Base-by-base conservation (phyloP, 179 eudicot species). In the Pouteria campechiana region DNA sequence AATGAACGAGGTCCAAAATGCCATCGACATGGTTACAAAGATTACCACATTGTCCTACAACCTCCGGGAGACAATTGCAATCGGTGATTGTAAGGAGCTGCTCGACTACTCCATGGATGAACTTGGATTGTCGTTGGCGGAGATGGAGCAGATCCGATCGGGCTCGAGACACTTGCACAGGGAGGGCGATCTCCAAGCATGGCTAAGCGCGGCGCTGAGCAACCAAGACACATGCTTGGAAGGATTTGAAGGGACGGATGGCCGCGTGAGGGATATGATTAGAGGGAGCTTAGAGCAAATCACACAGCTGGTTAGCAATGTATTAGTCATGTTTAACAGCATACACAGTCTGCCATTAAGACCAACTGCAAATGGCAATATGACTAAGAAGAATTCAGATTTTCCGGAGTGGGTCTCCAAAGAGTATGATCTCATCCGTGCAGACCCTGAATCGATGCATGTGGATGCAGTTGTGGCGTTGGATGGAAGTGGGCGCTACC, bases 141-240 rank as follows among this genome's bases (percentile, higher is more conserved):
- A 79, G 46, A 86, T 86, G 94, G 70, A 73, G 46, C 52, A 32
- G 11, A 46, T 76, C 21, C 65, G 76, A 17, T 54, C 52, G 2
- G 65, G 74, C 15, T 40, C 39, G n/a, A 46, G 30, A 11, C 31
- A 35, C 54, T 14, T 18, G 2, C 55, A 32, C 36, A 57, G 31
- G n/a, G 48, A 46, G 55, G 86, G 57, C 23, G 52, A 85, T 74
- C 61, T 90, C 4, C 65, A 75, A 18, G 82, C 96, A 10, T 90
- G 98, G 98, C 58, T 89, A 3, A 89, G 97, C 48, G 97, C 95
- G 0, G 95, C 95, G 2, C 53, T 86, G 6, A 69, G 86, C 52
- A 81, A 90, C 63, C 98, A 90, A 61, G 95, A 86, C 52, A 90
- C 98, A 0, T 90, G 98, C 65, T 79, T 90, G 0, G 95, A 90